A percentile compares a stretch with the other conserved stretches of the same genome.
Conservation (phyloP, 768 basidiomycete genomes). For the Pleurotus salmoneostramineus region DNA sequence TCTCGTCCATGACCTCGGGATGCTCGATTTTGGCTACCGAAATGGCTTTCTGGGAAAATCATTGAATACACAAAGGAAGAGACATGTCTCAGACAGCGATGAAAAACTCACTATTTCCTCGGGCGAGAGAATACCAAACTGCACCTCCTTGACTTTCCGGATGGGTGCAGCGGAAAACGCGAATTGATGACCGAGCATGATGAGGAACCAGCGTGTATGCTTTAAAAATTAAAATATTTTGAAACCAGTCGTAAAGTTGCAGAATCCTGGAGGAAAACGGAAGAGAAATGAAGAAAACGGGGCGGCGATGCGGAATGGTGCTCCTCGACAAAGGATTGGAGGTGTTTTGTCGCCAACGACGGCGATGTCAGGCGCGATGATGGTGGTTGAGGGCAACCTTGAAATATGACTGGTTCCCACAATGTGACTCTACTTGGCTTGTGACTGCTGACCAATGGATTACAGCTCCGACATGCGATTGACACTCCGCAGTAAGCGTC, state of each 20-base stretch:
- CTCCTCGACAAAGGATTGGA: neutral
- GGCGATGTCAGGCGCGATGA: conserved; percentile 5
- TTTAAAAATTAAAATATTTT: neutral
- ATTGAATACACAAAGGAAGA: neutral
- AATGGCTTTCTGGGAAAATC: conserved; percentile 81
- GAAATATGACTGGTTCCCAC: conserved; percentile 2
- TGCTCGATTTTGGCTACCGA: conserved; percentile 98
- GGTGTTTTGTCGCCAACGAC: conserved; percentile 6
- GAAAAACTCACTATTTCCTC: conserved; percentile 87
- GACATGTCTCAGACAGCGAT: neutral
- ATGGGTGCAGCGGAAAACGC: conserved; percentile 92
- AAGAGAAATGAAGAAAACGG: neutral
- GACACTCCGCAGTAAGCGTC: neutral
- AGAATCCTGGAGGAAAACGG: neutral
- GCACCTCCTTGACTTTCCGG: conserved; percentile 95
- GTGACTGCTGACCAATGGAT: neutral
- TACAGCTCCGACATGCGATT: neutral
- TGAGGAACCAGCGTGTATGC: neutral
- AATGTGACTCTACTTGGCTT: neutral
- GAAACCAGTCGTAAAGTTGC: neutral
- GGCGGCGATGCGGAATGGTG: neutral
- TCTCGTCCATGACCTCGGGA: conserved; percentile 98
- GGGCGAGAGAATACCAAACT: conserved; percentile 97
- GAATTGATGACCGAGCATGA: conserved; percentile 86
- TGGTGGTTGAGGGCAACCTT: conserved; percentile 5